Percentiles rank a stretch among this genome's conserved stretches.
These are phyloP conservation scores for Entelexis sorbosivorans DNA, from an alignment of 1,139 yeast species.

Conservation along the genomic window DNA sequence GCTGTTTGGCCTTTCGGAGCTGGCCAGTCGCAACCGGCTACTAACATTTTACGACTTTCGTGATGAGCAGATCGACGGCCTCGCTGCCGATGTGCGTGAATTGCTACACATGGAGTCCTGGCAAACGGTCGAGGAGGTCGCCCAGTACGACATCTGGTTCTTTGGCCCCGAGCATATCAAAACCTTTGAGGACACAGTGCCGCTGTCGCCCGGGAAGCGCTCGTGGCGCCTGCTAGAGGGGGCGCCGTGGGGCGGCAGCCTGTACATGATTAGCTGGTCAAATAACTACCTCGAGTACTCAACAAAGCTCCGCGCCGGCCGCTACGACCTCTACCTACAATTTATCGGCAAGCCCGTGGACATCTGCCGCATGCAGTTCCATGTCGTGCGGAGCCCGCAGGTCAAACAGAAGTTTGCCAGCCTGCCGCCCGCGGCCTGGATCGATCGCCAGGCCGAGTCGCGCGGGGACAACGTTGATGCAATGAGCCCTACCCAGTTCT, in stretches of 20 bases:
- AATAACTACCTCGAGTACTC: conserved; percentile 24
- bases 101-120: conserved; percentile 19
- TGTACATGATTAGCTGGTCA: conserved; percentile 11
- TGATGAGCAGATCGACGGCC: conserved; percentile 17
- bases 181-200: not conserved
- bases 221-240: conserved; percentile 20
- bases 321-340: conserved; percentile 24
- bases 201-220: conserved; percentile 3
- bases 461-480: not conserved
- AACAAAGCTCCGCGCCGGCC: conserved; percentile 26
- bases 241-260: conserved; percentile 23
- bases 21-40: conserved; percentile 16
- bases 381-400: conserved; percentile 5
- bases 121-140: conserved; percentile 19
- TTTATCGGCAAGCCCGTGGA: conserved; percentile 22
- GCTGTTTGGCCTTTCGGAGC: conserved; percentile 15
- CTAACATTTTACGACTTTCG: conserved; percentile 8
- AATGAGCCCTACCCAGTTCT: conserved; percentile 29
- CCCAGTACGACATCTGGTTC: conserved; percentile 24
- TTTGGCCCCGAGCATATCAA: conserved; percentile 23
- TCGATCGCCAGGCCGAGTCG: conserved; percentile 12
- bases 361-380: conserved; percentile 14
- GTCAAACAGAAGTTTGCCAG: conserved; percentile 13
- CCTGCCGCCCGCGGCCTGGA: conserved; percentile 13
- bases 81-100: conserved; percentile 10